These are phyloP conservation scores for Aspergillus tanneri DNA, from an alignment of 2,329 filamentous ascomycete species.

Conservation along the genomic window DNA sequence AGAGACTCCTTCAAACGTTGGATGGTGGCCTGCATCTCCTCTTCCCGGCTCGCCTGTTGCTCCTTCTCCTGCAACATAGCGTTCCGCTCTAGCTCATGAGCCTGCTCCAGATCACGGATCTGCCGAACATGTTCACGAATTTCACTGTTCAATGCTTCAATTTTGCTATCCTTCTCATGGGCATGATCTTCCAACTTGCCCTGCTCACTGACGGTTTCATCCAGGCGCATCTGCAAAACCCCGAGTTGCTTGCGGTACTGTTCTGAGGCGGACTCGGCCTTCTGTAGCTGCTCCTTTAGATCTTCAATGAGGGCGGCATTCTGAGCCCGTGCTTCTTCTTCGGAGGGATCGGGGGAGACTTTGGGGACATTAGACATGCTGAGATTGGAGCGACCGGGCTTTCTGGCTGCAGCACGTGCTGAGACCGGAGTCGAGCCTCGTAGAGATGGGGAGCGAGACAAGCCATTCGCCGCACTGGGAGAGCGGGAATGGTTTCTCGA, in stretches of 20 bases:
- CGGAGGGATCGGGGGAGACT: slow-evolving; percentile 51
- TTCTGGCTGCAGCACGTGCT: slow-evolving; percentile 67
- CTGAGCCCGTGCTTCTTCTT: slow-evolving; percentile 76
- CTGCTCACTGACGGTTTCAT: slow-evolving; percentile 81
- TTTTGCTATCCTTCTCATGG: slow-evolving; percentile 81
- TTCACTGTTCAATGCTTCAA: slow-evolving; percentile 78
- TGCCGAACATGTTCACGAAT: slow-evolving; percentile 80
- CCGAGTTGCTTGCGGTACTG: slow-evolving; percentile 81
- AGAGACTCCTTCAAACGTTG: slow-evolving; percentile 88
- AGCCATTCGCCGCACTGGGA: slow-evolving; percentile 49
- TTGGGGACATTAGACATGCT: slow-evolving; percentile 47
- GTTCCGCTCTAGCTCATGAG: slow-evolving; percentile 86
- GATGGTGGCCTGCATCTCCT: slow-evolving; percentile 87
- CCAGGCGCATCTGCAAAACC: slow-evolving; percentile 78
- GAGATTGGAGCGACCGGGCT: slow-evolving; percentile 49
- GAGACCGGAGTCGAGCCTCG: slow-evolving; percentile 61
- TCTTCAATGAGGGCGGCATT: slow-evolving; percentile 78
- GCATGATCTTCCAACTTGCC: slow-evolving; percentile 80
- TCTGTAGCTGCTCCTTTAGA: slow-evolving; percentile 76
- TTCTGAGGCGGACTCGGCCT: slow-evolving; percentile 74
- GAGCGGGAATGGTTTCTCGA: slow-evolving; percentile 47
- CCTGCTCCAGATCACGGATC: slow-evolving; percentile 85
- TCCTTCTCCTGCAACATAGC: slow-evolving; percentile 90
- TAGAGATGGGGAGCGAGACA: slow-evolving; percentile 64
- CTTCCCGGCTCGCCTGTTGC: slow-evolving; percentile 76